These are phyloP conservation scores for Fusarium sp. DNA, from an alignment of 2,329 filamentous ascomycete species.

Conservation along the genomic window DNA sequence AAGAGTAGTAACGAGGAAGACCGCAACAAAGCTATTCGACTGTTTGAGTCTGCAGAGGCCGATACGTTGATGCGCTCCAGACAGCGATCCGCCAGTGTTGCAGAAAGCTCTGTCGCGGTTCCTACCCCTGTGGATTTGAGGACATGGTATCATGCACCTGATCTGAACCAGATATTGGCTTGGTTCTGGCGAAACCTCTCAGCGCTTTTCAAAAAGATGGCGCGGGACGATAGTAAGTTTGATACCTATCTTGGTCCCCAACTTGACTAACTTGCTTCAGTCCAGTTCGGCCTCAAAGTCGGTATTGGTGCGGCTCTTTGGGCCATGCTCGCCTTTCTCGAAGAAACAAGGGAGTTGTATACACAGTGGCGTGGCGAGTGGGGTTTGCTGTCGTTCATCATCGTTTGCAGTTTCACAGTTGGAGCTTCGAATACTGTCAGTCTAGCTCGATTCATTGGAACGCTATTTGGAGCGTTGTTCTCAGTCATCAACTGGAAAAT, in stretches of 20 bases:
- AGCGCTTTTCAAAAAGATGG: conserved; percentile 57
- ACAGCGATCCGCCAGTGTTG: background rate
- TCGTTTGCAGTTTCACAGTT: conserved; percentile 98
- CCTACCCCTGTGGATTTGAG: conserved; percentile 10
- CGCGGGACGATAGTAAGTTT: conserved; percentile 58
- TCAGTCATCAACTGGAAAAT: conserved; percentile 84
- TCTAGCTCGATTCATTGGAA: conserved; percentile 86
- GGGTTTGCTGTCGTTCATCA: conserved; percentile 96
- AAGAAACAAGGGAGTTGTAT: conserved; percentile 81
- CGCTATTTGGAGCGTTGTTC: conserved; percentile 80
- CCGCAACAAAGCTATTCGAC: conserved; percentile 44
- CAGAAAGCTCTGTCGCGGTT: background rate
- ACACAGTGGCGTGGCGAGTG: conserved; percentile 93
- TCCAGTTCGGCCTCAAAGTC: conserved; percentile 87
- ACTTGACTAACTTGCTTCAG: conserved; percentile 56
- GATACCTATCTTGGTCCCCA: conserved; percentile 54
- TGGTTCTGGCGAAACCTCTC: conserved; percentile 48
- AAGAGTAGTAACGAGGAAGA: conserved; percentile 31
- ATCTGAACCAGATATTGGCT: conserved; percentile 35
- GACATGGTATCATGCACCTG: conserved; percentile 28
- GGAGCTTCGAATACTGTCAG: conserved; percentile 97
- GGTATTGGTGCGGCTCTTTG: conserved; percentile 90
- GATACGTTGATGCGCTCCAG: conserved; percentile 34
- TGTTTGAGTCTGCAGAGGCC: conserved; percentile 54
- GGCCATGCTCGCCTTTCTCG: conserved; percentile 88